Conservation (phyloP, 2,329 filamentous ascomycete genomes). For the Cercospora nicotianae region DNA sequence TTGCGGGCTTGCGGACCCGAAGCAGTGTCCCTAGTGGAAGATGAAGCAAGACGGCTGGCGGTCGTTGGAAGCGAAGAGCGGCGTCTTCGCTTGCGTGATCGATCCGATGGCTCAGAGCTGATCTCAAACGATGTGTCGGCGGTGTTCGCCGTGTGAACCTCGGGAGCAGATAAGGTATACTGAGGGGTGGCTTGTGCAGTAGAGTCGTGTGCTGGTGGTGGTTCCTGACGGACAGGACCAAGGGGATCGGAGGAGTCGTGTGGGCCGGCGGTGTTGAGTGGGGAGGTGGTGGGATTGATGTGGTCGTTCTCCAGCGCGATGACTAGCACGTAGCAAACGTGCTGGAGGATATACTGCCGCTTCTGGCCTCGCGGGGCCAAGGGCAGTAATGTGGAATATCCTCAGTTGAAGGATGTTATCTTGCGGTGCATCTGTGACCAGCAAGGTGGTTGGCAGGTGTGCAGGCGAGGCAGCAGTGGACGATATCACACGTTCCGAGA, state of each 20-base stretch:
- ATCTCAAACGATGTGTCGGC: constrained; percentile 16
- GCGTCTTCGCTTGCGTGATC: constrained; percentile 36
- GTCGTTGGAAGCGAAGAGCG: constrained; percentile 29
- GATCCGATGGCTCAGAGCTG: constrained; percentile 31
- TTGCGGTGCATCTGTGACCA: constrained; percentile 7
- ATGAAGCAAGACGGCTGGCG: constrained; percentile 26
- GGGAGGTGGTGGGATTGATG: constrained; percentile 26
- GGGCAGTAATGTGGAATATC: constrained; percentile 16
- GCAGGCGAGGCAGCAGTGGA: constrained; percentile 1
- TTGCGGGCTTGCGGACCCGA: constrained; percentile 41
- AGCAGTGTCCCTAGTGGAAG: constrained; percentile 21
- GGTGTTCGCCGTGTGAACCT: constrained; percentile 19
- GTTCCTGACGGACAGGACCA: constrained; percentile 20
- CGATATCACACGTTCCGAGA: not conserved
- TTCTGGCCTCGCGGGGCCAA: constrained; percentile 26
- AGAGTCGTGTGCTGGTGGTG: constrained; percentile 36
- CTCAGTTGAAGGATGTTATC: not conserved
- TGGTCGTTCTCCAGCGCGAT: constrained; percentile 37
- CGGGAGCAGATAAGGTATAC: constrained; percentile 21
- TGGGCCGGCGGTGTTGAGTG: constrained; percentile 39
- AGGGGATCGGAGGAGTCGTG: constrained; percentile 26
- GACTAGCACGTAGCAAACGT: constrained; percentile 25
- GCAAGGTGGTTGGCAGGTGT: constrained; percentile 1
- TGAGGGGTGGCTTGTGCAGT: constrained; percentile 32
- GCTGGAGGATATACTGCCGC: constrained; percentile 21